Base-by-base conservation (phyloP, 345 rosid genomes). In the Microthlaspi erraticum region DNA sequence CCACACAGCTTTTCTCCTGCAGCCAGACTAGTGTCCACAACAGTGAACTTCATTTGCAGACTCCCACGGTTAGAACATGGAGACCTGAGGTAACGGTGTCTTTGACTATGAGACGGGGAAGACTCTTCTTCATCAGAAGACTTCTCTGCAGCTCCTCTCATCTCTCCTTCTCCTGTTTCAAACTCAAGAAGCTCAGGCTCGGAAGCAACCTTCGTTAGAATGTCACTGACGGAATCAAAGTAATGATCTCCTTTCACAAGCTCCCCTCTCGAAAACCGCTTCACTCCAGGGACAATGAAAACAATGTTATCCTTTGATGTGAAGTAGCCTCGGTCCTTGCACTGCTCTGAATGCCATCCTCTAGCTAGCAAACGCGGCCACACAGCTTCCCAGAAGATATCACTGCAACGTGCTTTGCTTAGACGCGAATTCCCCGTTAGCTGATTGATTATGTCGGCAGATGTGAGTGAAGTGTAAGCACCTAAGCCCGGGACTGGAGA, bases 261-360 rank as follows among this genome's bases (percentile, higher is more conserved):
- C 69, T 83, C 72, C 67, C 84, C 77, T 81, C 81, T 84, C 3
- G 96, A 87, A 77, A 87, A 89, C 63, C 80, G 86, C 38, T 81
- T 82, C 44, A 89, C 77, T 38, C 92, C 92, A 37, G 92, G 92
- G 61, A 84, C 60, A 42, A 89, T 85, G 70, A 89, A 89, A 45
- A 87, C 92, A 51, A 89, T 72, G 76, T 59, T 65, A 45, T 80
- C 79, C 43, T 80, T 85, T 37, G 89, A 73, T 66, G 62, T 77
- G 11, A 52, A 23, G 58, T 79, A 80, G 60, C 81, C 56, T 52
- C 68, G 79, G 71, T 87, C 65, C 71, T 79, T 70, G 0, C 85
- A 85, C 78, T 87, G 86, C 80, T 89, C 91, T 19, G 92, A 89
- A 72, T 73, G 86, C 96, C 96, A 89, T 71, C 96, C 92, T 78